Percentiles rank a stretch among this genome's conserved stretches.
Conservation (phyloP, 768 basidiomycete genomes). For the Calocera cornea region DNA sequence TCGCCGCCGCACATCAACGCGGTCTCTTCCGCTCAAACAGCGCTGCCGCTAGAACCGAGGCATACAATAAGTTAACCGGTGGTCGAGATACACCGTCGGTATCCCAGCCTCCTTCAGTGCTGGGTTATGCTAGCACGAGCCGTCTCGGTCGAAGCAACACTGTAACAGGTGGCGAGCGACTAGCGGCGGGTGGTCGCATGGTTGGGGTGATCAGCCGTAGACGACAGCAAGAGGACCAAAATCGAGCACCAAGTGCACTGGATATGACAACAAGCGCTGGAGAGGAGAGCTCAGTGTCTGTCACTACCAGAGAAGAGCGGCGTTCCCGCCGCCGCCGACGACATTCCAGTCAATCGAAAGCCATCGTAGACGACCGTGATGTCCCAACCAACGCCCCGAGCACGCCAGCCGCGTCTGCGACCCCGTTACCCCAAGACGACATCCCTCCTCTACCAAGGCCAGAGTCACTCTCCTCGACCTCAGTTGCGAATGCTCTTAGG, state of each 20-base stretch:
- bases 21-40: slow-evolving; percentile 84
- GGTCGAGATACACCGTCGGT: slow-evolving; percentile 40
- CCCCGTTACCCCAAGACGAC: slow-evolving; percentile 3
- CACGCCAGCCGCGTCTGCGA: slow-evolving; percentile 14
- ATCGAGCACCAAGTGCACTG: slow-evolving; percentile 8
- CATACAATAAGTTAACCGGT: slow-evolving; percentile 76
- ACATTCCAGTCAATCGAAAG: slow-evolving; percentile 14
- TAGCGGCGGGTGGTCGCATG: slow-evolving; percentile 47
- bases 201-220: slow-evolving; percentile 32
- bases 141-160: slow-evolving; percentile 57
- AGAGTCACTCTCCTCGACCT: background rate
- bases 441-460: slow-evolving; percentile 5
- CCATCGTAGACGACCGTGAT: slow-evolving; percentile 24
- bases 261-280: slow-evolving; percentile 5
- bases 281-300: slow-evolving; percentile 9
- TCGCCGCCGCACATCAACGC: slow-evolving; percentile 37
- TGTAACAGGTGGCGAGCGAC: slow-evolving; percentile 66
- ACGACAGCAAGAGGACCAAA: slow-evolving; percentile 7
- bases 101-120: slow-evolving; percentile 36
- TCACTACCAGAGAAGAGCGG: slow-evolving; percentile 6
- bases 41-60: slow-evolving; percentile 61
- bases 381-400: slow-evolving; percentile 17
- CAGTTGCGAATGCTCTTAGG: slow-evolving; percentile 4
- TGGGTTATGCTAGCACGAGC: slow-evolving; percentile 22
- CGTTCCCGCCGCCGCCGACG: slow-evolving; percentile 6